Conservation (phyloP, 139 green algal genomes). For the Chlorella sp. region DNA sequence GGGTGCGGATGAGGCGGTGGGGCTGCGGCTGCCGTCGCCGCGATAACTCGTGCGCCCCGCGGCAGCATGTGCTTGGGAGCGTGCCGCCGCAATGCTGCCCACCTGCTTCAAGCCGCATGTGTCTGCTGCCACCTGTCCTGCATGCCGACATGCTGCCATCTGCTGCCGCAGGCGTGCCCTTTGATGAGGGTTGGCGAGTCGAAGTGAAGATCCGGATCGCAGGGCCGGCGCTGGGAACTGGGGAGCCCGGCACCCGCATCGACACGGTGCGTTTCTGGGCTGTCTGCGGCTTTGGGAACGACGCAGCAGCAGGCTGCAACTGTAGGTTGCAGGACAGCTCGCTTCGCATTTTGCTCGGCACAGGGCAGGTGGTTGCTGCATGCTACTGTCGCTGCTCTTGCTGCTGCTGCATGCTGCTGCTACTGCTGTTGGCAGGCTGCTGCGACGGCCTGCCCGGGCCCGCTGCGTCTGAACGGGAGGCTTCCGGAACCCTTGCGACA, state of each 20-base stretch:
- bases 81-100: not conserved
- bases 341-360: not conserved
- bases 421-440: not conserved
- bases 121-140: too few species aligned
- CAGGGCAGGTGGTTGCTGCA: not conserved
- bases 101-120: too few species aligned
- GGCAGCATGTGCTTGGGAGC: not conserved
- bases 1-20: not conserved
- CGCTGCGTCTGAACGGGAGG: not conserved
- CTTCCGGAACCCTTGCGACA: not conserved
- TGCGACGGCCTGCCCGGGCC: not conserved
- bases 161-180: constrained; percentile 23
- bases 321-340: not conserved
- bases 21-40: not conserved
- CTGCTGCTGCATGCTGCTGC: not conserved
- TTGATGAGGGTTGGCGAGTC: constrained; percentile 58
- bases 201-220: constrained; percentile 58
- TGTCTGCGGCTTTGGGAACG: too few species aligned
- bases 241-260: not conserved
- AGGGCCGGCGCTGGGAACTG: constrained; percentile 54
- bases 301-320: too few species aligned
- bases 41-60: not conserved
- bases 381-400: not conserved
- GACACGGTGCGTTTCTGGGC: constrained; percentile 48
- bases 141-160: too few species aligned